Percentiles rank a stretch among this genome's conserved stretches.
phyloP scores from a whole-genome alignment of 2,329 filamentous ascomycete species.

The Ilyonectria destructans region DNA sequence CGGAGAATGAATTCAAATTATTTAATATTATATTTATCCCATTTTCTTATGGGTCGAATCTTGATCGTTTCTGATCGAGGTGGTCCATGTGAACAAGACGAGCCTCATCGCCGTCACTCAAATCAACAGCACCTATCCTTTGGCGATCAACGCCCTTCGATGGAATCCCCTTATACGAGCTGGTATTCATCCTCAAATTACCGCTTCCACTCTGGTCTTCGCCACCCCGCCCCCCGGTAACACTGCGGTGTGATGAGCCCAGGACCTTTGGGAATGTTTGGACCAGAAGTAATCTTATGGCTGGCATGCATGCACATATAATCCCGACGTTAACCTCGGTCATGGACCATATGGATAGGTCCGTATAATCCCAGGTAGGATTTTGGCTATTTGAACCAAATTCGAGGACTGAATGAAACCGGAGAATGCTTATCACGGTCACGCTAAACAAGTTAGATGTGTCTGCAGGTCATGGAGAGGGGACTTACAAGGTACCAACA shows the following conservation, averaged over 20 bases:
- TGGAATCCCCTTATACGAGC: background rate
- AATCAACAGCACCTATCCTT: background rate
- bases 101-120: background rate
- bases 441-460: slow-evolving; percentile 40
- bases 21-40: background rate
- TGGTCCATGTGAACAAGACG: background rate
- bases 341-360: background rate
- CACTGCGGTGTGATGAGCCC: slow-evolving; percentile 46
- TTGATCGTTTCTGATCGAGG: background rate
- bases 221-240: background rate
- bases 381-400: background rate
- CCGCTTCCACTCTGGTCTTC: background rate
- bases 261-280: slow-evolving; percentile 57
- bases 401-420: background rate
- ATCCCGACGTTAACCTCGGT: background rate
- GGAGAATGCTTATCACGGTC: background rate
- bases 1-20: background rate
- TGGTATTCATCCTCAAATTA: background rate
- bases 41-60: background rate
- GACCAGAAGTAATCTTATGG: slow-evolving; percentile 53
- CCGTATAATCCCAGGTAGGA: background rate
- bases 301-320: background rate
- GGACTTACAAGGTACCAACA: slow-evolving; percentile 49
- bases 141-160: background rate
- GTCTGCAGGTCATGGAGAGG: too few relatives aligned